phyloP scores from a whole-genome alignment of 208 protist genomes.

The Trypanosoma brucei region DNA sequence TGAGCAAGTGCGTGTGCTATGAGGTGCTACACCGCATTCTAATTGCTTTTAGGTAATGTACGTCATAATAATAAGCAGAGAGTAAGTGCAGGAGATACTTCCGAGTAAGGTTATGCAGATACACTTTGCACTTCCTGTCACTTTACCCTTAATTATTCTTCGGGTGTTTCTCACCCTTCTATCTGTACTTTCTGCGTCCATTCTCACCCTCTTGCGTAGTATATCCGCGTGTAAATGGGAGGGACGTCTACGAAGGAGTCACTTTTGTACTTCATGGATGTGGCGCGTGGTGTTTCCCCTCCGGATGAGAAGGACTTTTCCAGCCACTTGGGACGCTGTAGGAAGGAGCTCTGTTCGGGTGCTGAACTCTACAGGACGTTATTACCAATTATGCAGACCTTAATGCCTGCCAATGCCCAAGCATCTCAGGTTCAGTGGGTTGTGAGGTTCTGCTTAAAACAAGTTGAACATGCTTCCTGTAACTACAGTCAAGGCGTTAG shows the following conservation, averaged over 20 bases:
- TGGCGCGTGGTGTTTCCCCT: constrained; percentile 16
- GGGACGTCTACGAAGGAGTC: constrained; percentile 43
- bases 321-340: constrained; percentile 28
- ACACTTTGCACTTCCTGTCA: too few species aligned
- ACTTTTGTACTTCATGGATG: constrained; percentile 33
- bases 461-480: constrained; percentile 27
- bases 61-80: too few species aligned
- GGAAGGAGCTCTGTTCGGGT: constrained; percentile 38
- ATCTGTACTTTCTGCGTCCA: background rate
- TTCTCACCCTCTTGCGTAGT: background rate
- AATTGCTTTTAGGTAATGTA: too few species aligned
- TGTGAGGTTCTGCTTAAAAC: constrained; percentile 31
- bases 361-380: constrained; percentile 39
- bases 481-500: constrained; percentile 22
- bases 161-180: too few species aligned
- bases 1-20: too few species aligned
- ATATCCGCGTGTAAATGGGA: constrained; percentile 24
- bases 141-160: too few species aligned
- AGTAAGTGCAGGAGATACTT: too few species aligned
- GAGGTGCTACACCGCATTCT: too few species aligned
- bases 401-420: constrained; percentile 20
- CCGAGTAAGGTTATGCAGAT: too few species aligned
- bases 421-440: constrained; percentile 54
- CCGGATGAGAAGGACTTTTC: constrained; percentile 42
- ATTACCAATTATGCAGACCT: constrained; percentile 30